Evolutionary conservation across 495 filamentous ascomycete genomes (phyloP), one percentile per base, ranked within the genome.

Genomic region (Xylaria cubensis): DNA sequence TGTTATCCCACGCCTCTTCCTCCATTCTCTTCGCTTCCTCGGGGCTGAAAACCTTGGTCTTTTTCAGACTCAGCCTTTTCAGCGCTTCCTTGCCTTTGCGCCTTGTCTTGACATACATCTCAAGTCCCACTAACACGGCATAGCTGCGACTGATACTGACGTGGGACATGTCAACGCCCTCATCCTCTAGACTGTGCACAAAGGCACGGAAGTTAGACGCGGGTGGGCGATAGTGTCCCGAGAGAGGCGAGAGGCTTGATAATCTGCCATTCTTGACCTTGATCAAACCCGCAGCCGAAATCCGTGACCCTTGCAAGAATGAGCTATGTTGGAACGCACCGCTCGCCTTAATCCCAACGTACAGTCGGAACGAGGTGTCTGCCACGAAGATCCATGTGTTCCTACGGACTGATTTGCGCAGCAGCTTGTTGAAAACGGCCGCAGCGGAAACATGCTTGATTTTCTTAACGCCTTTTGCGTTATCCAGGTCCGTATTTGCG

Each of bases 311-410:
- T 59, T 94, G 92, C 2, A 98, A 84, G 75, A 98, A 98, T 0
- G 92, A 94, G 8, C 89, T 92, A 81, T 98, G 95, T 76, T 97
- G 95, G 77, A 98, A 98, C 9, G 92, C 88, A 36, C 95, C 95
- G 36, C 88, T 89, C 77, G 93, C 90, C 75, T 98, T 97, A 80
- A 98, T 96, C 56, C 93, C 94, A 48, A 97, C 88, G 82, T 97
- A 97, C 0, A 97, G 84, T 9, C 95, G 89, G 75, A 93, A 95
- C 2, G 89, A 92, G 0, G 93, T 95, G 81, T 98, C 94, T 42
- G 91, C 90, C 26, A 93, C 94, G 76, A 97, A 97, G 51, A 97
- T 95, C 94, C 94, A 97, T 41, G 91, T 95, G 75, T 92, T 92
- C 73, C 91, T 93, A 75, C 88, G 88, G 8, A 92, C 88, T 2